Conservation (phyloP, 192 early-diverging fungal species). For the Lobosporangium transversale region DNA sequence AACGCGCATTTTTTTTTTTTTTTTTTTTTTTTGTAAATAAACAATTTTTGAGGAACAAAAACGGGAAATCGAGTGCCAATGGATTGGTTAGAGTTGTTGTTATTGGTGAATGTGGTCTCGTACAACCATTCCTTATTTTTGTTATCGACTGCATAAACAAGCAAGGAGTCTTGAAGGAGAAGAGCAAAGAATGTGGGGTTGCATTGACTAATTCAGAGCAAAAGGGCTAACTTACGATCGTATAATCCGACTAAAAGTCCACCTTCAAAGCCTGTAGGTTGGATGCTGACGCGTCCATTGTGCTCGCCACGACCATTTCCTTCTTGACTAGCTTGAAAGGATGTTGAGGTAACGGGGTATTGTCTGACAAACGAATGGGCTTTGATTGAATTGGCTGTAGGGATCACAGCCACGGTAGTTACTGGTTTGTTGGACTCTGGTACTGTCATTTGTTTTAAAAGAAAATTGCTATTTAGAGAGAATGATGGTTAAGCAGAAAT, state of each 20-base stretch:
- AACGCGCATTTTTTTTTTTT: too few relatives aligned
- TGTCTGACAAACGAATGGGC: constrained; percentile 44
- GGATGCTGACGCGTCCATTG: constrained; percentile 42
- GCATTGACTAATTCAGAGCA: too few relatives aligned
- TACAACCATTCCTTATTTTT: too few relatives aligned
- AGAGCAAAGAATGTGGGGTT: too few relatives aligned
- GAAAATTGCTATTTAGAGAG: background rate
- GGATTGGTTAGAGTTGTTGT: too few relatives aligned
- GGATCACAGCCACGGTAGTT: constrained; percentile 7
- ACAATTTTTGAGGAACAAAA: too few relatives aligned
- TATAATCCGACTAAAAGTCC: constrained; percentile 46
- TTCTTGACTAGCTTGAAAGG: constrained; percentile 36
- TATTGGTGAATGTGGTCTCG: too few relatives aligned
- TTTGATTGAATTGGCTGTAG: constrained; percentile 20
- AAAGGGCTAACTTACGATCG: constrained; percentile 50
- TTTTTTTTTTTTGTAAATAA: too few relatives aligned
- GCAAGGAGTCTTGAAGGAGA: too few relatives aligned
- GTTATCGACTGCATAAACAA: too few relatives aligned
- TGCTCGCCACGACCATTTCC: constrained; percentile 24
- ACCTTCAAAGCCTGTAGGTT: constrained; percentile 48
- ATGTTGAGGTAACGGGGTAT: constrained; percentile 14
- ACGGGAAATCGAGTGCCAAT: too few relatives aligned
- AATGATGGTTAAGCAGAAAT: background rate
- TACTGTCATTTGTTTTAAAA: constrained; percentile 23
- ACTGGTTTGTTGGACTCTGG: constrained; percentile 26